phyloP scores from a whole-genome alignment of 441 rosid species.

The Rhodomyrtus psidioides region DNA sequence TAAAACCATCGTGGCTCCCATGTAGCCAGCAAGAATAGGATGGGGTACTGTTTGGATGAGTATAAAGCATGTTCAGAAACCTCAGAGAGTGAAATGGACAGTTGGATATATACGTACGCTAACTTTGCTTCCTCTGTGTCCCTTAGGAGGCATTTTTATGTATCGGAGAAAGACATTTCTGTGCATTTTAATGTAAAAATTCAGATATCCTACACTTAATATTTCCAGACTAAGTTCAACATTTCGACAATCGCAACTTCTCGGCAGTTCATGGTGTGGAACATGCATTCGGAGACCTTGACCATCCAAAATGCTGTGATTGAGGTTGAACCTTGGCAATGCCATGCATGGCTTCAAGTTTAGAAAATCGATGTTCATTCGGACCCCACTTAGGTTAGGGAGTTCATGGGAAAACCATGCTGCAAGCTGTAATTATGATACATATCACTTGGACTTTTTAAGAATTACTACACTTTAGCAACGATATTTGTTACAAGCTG shows the following conservation, averaged over 20 bases:
- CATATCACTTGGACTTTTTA: conserved; percentile 58
- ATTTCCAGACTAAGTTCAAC: not conserved
- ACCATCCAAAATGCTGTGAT: conserved; percentile 50
- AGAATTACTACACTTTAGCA: conserved; percentile 64
- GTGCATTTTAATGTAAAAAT: not conserved
- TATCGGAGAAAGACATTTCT: no score
- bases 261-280: conserved; percentile 51
- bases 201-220: not conserved
- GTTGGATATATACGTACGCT: not conserved
- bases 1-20: not conserved
- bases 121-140: not conserved
- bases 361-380: conserved; percentile 48
- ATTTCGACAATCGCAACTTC: conserved; percentile 1
- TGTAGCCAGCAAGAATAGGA: not conserved
- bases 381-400: conserved; percentile 56
- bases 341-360: conserved; percentile 58
- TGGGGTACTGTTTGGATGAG: not conserved
- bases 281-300: conserved; percentile 68
- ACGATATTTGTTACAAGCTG: conserved; percentile 46
- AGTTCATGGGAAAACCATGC: conserved; percentile 52
- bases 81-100: not conserved
- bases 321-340: conserved; percentile 60
- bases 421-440: conserved; percentile 45
- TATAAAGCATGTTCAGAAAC: not conserved
- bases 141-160: not conserved